Evolutionary conservation across 352 stramenopile species (phyloP).

Genomic region (Pythium utonaiense): DNA sequence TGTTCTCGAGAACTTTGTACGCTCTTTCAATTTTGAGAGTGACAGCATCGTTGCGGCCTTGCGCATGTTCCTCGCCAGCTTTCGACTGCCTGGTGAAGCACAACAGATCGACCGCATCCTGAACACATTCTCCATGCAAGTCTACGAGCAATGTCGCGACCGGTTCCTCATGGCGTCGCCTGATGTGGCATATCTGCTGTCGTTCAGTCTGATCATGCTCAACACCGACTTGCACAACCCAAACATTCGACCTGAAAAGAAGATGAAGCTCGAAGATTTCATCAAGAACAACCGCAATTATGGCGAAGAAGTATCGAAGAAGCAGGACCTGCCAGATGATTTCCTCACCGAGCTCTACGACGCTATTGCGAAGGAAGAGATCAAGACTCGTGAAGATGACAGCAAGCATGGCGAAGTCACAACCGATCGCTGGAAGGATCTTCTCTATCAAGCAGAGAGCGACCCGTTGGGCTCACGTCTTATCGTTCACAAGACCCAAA

Average conservation of each 20-base stretch:
- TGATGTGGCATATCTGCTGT: constrained; percentile 89
- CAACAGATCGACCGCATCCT: constrained; percentile 89
- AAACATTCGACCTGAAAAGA: constrained; percentile 81
- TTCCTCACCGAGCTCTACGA: constrained; percentile 76
- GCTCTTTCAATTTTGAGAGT: constrained; percentile 78
- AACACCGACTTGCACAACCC: constrained; percentile 87
- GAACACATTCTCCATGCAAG: constrained; percentile 81
- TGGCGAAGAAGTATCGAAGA: constrained; percentile 76
- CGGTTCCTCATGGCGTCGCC: constrained; percentile 79
- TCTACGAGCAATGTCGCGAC: constrained; percentile 85
- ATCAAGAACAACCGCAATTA: constrained; percentile 91
- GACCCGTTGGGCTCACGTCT: constrained; percentile 54
- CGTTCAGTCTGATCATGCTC: constrained; percentile 89
- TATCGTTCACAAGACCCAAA: constrained; percentile 33
- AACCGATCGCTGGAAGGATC: constrained; percentile 74
- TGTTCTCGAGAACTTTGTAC: constrained; percentile 67
- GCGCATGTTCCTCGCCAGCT: constrained; percentile 82
- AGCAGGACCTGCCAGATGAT: constrained; percentile 59
- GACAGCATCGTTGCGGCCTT: constrained; percentile 70
- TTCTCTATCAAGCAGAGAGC: constrained; percentile 68
- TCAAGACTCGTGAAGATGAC: constrained; percentile 81
- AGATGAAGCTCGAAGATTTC: constrained; percentile 86
- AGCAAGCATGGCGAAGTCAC: constrained; percentile 77
- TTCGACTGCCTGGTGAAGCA: constrained; percentile 79
- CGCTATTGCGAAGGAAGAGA: constrained; percentile 67